These are phyloP conservation scores for Lentinula aciculospora DNA, from an alignment of 768 basidiomycete species.

Conservation along the genomic window DNA sequence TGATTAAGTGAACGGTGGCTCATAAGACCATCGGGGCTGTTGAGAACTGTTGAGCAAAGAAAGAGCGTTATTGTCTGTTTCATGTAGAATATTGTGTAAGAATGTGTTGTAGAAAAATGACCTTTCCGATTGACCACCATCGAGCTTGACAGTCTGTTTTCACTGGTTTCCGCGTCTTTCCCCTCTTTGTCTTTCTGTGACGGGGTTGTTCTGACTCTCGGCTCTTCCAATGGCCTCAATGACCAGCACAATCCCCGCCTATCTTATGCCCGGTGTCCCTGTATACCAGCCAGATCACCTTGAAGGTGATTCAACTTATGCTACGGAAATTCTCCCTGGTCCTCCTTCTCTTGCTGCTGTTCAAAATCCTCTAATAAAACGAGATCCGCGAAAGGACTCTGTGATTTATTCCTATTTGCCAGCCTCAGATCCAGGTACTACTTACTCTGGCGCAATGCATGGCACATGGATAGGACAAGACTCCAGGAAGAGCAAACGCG, in stretches of 20 bases:
- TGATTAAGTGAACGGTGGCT: too few species aligned
- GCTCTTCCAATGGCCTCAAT: slow-evolving; percentile 58
- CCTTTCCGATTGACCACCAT: slow-evolving; percentile 7
- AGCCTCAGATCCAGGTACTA: slow-evolving; percentile 80
- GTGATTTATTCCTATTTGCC: slow-evolving; percentile 75
- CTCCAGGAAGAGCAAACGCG: slow-evolving; percentile 60
- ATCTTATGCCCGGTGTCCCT: slow-evolving; percentile 66
- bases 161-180: not conserved
- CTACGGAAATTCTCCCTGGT: slow-evolving; percentile 87
- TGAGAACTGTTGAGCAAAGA: too few species aligned
- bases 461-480: slow-evolving; percentile 61
- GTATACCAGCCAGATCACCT: slow-evolving; percentile 75
- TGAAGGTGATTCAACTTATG: slow-evolving; percentile 75
- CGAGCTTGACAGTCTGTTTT: not conserved
- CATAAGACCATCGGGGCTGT: too few species aligned
- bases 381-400: slow-evolving; percentile 75
- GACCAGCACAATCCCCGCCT: slow-evolving; percentile 60
- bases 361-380: slow-evolving; percentile 67
- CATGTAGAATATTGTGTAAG: not conserved
- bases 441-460: slow-evolving; percentile 73
- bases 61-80: not conserved
- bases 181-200: not conserved
- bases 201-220: not conserved
- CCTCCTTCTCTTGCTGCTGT: slow-evolving; percentile 71
- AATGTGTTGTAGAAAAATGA: not conserved